Percentiles rank a stretch among this genome's conserved stretches.
Conservation (phyloP, 2,329 filamentous ascomycete genomes). For the Elsinoe fawcettii region DNA sequence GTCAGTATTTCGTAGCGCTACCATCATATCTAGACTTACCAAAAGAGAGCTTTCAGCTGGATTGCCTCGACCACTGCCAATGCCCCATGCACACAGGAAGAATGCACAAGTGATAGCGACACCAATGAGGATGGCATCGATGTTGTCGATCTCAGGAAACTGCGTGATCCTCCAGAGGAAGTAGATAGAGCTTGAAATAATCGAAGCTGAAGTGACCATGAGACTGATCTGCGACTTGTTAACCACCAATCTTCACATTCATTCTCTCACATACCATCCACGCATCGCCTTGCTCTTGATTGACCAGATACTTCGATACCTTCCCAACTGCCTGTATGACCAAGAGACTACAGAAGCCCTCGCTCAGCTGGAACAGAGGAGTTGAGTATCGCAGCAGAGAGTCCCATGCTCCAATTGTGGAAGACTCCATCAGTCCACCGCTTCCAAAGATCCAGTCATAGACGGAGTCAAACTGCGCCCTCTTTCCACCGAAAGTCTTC, state of each 20-base stretch:
- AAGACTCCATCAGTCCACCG: constrained; percentile 69
- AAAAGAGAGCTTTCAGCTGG: constrained; percentile 90
- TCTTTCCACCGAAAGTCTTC: constrained; percentile 62
- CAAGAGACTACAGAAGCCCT: constrained; percentile 92
- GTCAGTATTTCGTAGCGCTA: constrained; percentile 13
- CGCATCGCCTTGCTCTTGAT: constrained; percentile 83
- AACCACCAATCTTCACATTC: constrained; percentile 22
- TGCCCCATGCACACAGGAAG: constrained; percentile 88
- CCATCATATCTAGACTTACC: constrained; percentile 25
- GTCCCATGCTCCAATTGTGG: constrained; percentile 82
- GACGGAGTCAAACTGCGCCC: constrained; percentile 57
- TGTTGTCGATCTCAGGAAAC: constrained; percentile 86
- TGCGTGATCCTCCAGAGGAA: constrained; percentile 92
- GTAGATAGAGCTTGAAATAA: constrained; percentile 89
- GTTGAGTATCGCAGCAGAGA: constrained; percentile 81
- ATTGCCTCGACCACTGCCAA: constrained; percentile 87
- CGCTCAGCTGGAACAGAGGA: constrained; percentile 85
- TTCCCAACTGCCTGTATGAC: constrained; percentile 94
- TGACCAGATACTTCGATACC: constrained; percentile 90
- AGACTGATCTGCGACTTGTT: constrained; percentile 65
- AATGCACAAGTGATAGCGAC: constrained; percentile 86
- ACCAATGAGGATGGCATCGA: constrained; percentile 87
- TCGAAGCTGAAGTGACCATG: constrained; percentile 76
- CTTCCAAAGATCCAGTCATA: constrained; percentile 83
- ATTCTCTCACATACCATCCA: constrained; percentile 66